These are phyloP conservation scores for Colletotrichum lupini DNA, from an alignment of 2,329 filamentous ascomycete species.

Conservation along the genomic window DNA sequence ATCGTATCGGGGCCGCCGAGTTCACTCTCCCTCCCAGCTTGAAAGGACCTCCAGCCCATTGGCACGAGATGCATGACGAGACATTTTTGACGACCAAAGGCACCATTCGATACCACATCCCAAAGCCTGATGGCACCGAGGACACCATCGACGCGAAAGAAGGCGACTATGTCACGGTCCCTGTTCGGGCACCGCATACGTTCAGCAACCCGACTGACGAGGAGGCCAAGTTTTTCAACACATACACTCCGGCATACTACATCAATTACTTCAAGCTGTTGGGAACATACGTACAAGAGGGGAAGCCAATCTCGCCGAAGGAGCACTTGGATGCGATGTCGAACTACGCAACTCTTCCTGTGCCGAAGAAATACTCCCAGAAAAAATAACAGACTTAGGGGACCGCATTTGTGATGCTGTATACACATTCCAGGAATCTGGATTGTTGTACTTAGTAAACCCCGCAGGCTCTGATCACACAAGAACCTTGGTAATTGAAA, in stretches of 20 bases:
- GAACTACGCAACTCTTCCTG: slow-evolving; percentile 5
- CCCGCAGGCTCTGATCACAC: too few species aligned
- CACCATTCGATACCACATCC: slow-evolving; percentile 1
- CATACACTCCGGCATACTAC: slow-evolving; percentile 38
- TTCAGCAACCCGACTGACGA: slow-evolving; percentile 41
- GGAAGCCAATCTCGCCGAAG: slow-evolving; percentile 1
- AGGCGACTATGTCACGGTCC: slow-evolving; percentile 33
- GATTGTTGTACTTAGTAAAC: too few species aligned
- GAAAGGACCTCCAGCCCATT: not conserved
- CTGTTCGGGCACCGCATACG: slow-evolving; percentile 39
- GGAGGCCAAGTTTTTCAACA: slow-evolving; percentile 40
- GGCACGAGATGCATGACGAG: slow-evolving; percentile 9
- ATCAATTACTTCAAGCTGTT: slow-evolving; percentile 24
- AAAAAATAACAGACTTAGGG: too few species aligned
- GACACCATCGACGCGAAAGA: not conserved
- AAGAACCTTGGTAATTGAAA: too few species aligned
- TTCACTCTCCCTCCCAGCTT: not conserved
- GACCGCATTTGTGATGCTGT: too few species aligned
- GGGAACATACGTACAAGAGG: not conserved
- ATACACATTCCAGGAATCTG: too few species aligned
- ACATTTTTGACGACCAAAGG: slow-evolving; percentile 4
- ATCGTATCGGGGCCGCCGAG: too few species aligned
- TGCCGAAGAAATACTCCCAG: not conserved
- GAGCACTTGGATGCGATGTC: slow-evolving; percentile 7
- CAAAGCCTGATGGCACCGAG: slow-evolving; percentile 6